Percentiles rank a stretch among this genome's conserved stretches.
phyloP scores from a whole-genome alignment of 257 asterid genomes.

The Leptodermis oblonga region DNA sequence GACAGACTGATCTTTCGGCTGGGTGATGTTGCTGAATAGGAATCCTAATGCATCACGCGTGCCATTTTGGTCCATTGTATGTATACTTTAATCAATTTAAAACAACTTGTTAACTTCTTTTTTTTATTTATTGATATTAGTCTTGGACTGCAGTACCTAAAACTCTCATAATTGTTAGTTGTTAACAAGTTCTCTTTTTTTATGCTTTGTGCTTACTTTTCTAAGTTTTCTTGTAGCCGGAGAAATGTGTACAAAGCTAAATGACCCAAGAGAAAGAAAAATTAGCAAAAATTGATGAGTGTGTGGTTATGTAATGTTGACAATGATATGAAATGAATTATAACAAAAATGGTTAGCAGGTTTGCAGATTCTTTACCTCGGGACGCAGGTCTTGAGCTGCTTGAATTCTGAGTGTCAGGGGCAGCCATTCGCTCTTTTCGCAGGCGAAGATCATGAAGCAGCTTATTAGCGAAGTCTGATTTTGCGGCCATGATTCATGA shows the following conservation, averaged over 20 bases:
- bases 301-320: too few species aligned
- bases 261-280: neutral
- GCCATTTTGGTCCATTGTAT: neutral
- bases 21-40: neutral
- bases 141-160: neutral
- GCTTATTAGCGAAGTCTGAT: conserved; percentile 84
- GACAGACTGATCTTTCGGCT: neutral
- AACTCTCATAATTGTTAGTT: neutral
- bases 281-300: neutral
- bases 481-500: conserved; percentile 44
- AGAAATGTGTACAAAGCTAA: neutral
- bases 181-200: too few species aligned
- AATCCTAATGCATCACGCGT: neutral
- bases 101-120: neutral
- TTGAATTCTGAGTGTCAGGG: conserved; percentile 40
- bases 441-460: conserved; percentile 69
- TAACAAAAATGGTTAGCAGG: neutral
- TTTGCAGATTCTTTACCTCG: conserved; percentile 40
- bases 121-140: neutral
- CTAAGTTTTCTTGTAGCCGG: neutral
- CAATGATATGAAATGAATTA: neutral
- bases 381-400: conserved; percentile 35
- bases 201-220: neutral
- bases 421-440: conserved; percentile 68
- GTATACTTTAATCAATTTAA: neutral